Percentiles rank a stretch among this genome's conserved stretches.
phyloP scores from a whole-genome alignment of 345 rosid genomes.

The Linum tenue region DNA sequence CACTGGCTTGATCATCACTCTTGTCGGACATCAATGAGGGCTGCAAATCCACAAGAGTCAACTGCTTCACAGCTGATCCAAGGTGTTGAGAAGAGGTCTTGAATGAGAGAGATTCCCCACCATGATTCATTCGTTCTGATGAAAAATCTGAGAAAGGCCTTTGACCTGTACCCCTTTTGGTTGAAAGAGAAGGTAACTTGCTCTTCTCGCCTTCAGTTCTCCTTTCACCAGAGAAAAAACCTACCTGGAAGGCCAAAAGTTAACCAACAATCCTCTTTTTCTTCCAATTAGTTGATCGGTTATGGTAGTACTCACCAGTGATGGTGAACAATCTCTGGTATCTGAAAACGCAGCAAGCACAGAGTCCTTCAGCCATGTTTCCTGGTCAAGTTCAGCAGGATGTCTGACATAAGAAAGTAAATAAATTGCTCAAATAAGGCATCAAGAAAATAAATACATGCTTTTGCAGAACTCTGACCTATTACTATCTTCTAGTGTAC shows the following conservation, averaged over 20 bases:
- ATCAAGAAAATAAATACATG: slow-evolving; percentile 13
- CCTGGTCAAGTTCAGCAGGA: slow-evolving; percentile 51
- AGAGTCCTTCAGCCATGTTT: slow-evolving; percentile 73
- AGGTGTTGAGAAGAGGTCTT: slow-evolving; percentile 48
- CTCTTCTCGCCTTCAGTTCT: slow-evolving; percentile 40
- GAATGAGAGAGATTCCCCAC: slow-evolving; percentile 31
- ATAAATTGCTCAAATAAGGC: slow-evolving; percentile 16
- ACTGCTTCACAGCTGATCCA: slow-evolving; percentile 71
- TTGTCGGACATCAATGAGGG: slow-evolving; percentile 32
- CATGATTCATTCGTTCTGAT: slow-evolving; percentile 29
- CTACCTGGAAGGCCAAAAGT: slow-evolving; percentile 36
- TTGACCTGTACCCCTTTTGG: slow-evolving; percentile 28
- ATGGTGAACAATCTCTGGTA: slow-evolving; percentile 73
- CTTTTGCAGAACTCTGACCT: neutral
- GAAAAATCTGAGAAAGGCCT: slow-evolving; percentile 47
- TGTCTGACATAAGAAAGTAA: slow-evolving; percentile 25
- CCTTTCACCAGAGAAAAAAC: slow-evolving; percentile 54
- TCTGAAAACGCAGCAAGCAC: slow-evolving; percentile 75
- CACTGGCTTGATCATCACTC: slow-evolving; percentile 36
- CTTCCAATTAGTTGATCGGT: neutral
- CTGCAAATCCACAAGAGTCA: slow-evolving; percentile 52
- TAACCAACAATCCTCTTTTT: slow-evolving; percentile 14
- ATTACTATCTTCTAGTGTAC: neutral
- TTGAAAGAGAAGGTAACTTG: slow-evolving; percentile 25
- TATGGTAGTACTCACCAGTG: slow-evolving; percentile 46